Conservation (phyloP, 2,329 filamentous ascomycete species). For the Calycina herbarum region DNA sequence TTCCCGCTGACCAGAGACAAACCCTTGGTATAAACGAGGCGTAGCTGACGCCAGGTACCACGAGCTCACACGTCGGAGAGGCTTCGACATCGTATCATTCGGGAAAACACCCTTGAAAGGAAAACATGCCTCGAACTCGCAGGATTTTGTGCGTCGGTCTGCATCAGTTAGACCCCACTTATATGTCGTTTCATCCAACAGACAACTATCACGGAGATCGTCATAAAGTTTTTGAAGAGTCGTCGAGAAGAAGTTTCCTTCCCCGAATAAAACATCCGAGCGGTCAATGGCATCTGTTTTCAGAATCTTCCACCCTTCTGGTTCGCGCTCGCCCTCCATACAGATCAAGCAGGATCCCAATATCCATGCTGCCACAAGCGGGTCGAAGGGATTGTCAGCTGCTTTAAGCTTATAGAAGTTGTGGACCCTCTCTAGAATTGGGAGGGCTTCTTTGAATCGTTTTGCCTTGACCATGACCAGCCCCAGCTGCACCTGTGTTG, state of each 20-base stretch:
- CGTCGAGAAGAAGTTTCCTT: neutral
- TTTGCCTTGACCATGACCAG: neutral
- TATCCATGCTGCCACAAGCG: neutral
- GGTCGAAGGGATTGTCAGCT: neutral
- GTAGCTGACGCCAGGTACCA: slow-evolving; percentile 6
- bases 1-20: too few species aligned
- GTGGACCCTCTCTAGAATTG: neutral
- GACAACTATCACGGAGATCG: neutral
- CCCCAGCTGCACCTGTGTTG: neutral
- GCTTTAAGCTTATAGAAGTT: neutral
- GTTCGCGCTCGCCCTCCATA: neutral
- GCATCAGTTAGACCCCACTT: neutral
- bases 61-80: neutral
- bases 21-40: neutral
- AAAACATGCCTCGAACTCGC: slow-evolving; percentile 6
- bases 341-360: slow-evolving; percentile 1
- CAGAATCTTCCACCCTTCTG: neutral
- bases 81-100: neutral
- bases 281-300: neutral
- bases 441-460: neutral
- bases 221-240: neutral
- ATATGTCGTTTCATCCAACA: neutral
- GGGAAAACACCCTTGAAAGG: neutral
- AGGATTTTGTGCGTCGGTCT: neutral
- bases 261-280: neutral